Percentiles rank a stretch among this genome's conserved stretches.
phyloP scores from a whole-genome alignment of 2,329 filamentous ascomycete species.

The Venturia pyrina region DNA sequence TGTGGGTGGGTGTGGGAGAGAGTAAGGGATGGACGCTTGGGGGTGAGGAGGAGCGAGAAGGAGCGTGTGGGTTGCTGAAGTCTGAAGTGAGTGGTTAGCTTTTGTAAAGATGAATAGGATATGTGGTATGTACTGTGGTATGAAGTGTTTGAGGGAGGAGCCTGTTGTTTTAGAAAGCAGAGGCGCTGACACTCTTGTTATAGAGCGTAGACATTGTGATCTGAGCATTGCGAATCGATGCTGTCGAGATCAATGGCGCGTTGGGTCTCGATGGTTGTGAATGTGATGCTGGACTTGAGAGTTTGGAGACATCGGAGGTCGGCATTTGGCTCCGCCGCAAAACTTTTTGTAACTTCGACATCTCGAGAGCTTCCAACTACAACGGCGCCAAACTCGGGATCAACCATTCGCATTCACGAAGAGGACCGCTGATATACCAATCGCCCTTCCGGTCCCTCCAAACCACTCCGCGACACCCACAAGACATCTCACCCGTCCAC shows the following conservation, averaged over 20 bases:
- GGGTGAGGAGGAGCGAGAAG: background rate
- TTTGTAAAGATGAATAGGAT: background rate
- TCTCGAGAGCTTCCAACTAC: background rate
- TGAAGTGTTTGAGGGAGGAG: background rate
- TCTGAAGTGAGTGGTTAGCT: background rate
- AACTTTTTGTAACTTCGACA: background rate
- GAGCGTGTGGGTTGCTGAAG: background rate
- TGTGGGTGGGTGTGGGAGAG: background rate
- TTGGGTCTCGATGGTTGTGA: background rate
- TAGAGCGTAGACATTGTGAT: background rate
- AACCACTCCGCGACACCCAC: background rate
- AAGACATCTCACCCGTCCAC: background rate
- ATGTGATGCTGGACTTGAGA: background rate
- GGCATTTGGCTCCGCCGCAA: background rate
- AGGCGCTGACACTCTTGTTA: constrained; percentile 8
- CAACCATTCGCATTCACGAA: background rate
- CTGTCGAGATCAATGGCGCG: background rate
- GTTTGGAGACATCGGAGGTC: background rate
- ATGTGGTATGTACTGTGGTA: background rate
- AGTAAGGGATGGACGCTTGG: background rate
- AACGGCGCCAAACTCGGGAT: background rate
- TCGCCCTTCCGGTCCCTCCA: background rate
- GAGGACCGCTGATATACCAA: background rate
- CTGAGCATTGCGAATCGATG: background rate
- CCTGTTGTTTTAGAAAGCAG: constrained; percentile 16